Base-by-base conservation (phyloP, 768 basidiomycete species). In the Auriculariales sp. region DNA sequence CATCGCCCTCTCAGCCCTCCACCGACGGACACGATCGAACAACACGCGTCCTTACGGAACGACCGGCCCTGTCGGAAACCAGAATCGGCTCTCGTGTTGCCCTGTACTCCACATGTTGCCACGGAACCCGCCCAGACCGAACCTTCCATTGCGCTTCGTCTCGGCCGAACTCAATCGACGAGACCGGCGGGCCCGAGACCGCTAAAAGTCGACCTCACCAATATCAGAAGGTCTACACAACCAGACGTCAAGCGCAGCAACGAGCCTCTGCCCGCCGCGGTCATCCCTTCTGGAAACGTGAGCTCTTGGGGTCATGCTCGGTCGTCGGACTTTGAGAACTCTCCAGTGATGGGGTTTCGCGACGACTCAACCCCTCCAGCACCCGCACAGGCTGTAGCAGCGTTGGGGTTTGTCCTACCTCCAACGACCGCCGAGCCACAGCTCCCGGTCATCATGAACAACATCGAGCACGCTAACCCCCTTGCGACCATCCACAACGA, bases 401-500 rank as follows among this genome's bases (percentile, higher is more conserved):
- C n/a, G n/a, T n/a, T 45, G 19, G 46, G 46, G 17, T 47, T 47
- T 29, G 61, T 74, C 28, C 63, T 64, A 5, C 68, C 72, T 1
- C 74, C 74, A 1, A 65, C 64, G 39, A 64, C 66, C 10, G 59
- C 58, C 1, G 67, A 73, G 35, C 61, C 62, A 25, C 66, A 68
- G 30, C 56, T 69, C 28, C 75, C 71, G 58, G 57, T 57, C 35
- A 63, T 67, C 7, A 67, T 72, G 49, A 69, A 71, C 33, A 69
- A 71, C 19, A 68, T 72, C 33, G 67, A 69, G 24, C 69, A 70
- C 50, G 66, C 73, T 47, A 74, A 74, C 55, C 55, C 68, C 28
- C 62, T 71, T 7, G 42, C 30, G 19, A 25, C 39, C 9, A 36
- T n/a, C 19, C 46, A 54, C 29, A 49, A 49, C 28, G 50, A 44